Evolutionary conservation across 2,329 filamentous ascomycete genomes (phyloP).

Genomic region (Neopestalotiopsis rosae): DNA sequence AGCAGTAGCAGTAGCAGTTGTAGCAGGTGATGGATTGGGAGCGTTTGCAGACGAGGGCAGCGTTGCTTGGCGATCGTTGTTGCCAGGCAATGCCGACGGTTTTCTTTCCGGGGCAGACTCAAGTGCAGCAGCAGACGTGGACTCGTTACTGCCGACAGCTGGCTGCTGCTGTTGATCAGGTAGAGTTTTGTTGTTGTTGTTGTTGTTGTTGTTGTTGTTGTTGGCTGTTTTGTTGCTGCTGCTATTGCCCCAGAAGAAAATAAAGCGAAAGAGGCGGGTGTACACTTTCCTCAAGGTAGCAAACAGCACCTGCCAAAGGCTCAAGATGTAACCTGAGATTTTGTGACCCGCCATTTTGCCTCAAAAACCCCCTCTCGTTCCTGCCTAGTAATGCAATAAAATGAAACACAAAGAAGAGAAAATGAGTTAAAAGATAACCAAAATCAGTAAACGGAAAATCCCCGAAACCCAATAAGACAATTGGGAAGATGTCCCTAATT

Average conservation of each 20-base stretch:
- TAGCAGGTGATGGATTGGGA: slow-evolving; percentile 14
- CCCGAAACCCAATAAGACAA: neutral
- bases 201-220: neutral
- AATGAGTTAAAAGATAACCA: neutral
- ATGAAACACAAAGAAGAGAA: neutral
- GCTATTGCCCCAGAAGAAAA: slow-evolving; percentile 21
- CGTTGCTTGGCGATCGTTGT: neutral
- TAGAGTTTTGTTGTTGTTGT: slow-evolving; percentile 3
- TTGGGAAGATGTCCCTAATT: neutral
- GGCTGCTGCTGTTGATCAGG: slow-evolving; percentile 17
- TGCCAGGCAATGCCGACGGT: neutral
- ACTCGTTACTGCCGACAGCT: neutral
- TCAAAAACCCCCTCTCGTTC: slow-evolving; percentile 22
- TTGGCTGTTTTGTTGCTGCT: neutral
- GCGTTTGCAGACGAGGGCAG: neutral
- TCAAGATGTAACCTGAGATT: slow-evolving; percentile 39
- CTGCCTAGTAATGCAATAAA: slow-evolving; percentile 18
- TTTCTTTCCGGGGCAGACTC: neutral
- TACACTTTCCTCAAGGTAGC: slow-evolving; percentile 37
- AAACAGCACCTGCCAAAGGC: slow-evolving; percentile 40
- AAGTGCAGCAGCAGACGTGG: neutral
- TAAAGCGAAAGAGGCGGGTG: slow-evolving; percentile 33
- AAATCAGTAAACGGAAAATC: neutral
- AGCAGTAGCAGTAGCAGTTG: neutral
- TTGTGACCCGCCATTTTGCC: slow-evolving; percentile 38